Evolutionary conservation across 1,284 basidiomycete species (phyloP), one percentile per base, ranked within the genome.

Genomic region (Nidula niveotomentosa): DNA sequence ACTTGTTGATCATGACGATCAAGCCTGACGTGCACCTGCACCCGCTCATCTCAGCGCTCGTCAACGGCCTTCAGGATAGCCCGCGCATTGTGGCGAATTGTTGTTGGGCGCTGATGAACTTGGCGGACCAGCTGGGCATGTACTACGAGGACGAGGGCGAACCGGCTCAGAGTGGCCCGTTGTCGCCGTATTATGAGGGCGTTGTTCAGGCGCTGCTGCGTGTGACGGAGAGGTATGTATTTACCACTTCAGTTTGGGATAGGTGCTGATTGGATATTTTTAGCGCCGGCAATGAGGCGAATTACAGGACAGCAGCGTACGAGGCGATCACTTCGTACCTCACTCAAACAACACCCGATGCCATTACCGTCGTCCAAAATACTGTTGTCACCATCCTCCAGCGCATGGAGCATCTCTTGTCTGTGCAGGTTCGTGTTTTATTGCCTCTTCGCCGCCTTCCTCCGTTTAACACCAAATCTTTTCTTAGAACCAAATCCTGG

Each of bases 61-160:
- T 98, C 12, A 76, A 77, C 54, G 93, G 94, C 34, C 74, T 99
- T 58, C 80, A 85, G 52, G 93, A 95, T 69, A 88, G 83, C 63
- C 88, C 93, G 7, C 80, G 95, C 30, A 96, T 99, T 61, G 85
- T 93, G 48, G 88, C 93, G 50, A 97, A 97, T 75, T 97, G 93
- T 74, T 98, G 95, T 69, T 97, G 96, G 90, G 93, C 93, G 7
- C 76, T 99, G 65, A 96, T 94, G 91, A 98, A 97, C 73, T 79
- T 99, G 35, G 90, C 91, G 17, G 88, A 94, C 66, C 93, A 96
- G 63, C 78, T 96, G 23, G 84, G 84, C 8, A 70, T 77, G 7
- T 84, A 81, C 58, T 76, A 81, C 45, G 86, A 88, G 57, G 86
- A 88, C 12, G 83, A 83, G 17, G 78, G 79, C 3, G 83, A 85